phyloP scores from a whole-genome alignment of 2,329 filamentous ascomycete genomes.

The Amauroascus verrucosus region DNA sequence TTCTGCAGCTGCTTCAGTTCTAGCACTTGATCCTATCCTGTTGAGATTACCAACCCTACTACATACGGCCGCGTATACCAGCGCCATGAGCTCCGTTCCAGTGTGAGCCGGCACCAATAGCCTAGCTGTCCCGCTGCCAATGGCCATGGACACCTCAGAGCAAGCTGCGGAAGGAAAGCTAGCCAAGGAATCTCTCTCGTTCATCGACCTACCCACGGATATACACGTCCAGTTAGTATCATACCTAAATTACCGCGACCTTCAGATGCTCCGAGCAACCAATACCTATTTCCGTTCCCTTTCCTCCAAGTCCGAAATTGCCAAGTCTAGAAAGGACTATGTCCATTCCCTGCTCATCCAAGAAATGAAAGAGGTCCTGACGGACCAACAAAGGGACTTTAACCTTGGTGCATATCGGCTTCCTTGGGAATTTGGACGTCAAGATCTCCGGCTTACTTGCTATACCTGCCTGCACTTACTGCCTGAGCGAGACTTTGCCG shows the following conservation, averaged over 20 bases:
- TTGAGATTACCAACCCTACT: too few species aligned
- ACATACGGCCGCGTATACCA: too few species aligned
- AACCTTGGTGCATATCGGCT: too few species aligned
- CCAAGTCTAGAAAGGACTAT: conserved; percentile 7
- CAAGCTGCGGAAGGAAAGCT: not conserved
- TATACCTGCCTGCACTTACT: conserved; percentile 19
- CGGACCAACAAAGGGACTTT: not conserved
- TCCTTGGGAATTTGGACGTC: too few species aligned
- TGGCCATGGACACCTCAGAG: not conserved
- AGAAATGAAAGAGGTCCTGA: conserved; percentile 10
- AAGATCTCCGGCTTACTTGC: conserved; percentile 10
- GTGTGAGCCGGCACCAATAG: not conserved
- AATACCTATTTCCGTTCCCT: conserved; percentile 15
- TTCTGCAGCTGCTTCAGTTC: too few species aligned
- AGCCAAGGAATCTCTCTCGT: not conserved
- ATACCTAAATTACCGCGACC: conserved; percentile 11
- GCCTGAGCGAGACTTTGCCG: conserved; percentile 14
- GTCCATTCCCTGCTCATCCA: not conserved
- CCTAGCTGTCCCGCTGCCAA: not conserved
- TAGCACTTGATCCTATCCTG: too few species aligned
- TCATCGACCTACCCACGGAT: conserved; percentile 14
- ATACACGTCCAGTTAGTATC: conserved; percentile 14
- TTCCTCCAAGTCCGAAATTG: conserved; percentile 12
- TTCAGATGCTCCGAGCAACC: conserved; percentile 15
- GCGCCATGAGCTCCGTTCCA: too few species aligned